phyloP scores from a whole-genome alignment of 1,139 yeast species.

The Martiniozyma asiatica region DNA sequence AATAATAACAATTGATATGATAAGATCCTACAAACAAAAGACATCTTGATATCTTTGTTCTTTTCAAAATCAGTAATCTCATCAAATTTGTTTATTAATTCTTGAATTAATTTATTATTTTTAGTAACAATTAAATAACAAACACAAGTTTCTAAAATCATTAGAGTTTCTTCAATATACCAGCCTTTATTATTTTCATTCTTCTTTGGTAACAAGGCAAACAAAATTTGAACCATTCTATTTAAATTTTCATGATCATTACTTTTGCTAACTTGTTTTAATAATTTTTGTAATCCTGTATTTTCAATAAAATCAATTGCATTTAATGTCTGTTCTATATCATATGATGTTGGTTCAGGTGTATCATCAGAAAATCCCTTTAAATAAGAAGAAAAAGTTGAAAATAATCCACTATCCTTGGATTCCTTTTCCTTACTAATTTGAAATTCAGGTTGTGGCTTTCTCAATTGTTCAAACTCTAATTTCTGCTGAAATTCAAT shows the following conservation, averaged over 20 bases:
- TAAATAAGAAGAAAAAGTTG: slow-evolving; percentile 84
- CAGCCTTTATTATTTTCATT: slow-evolving; percentile 32
- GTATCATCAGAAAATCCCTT: slow-evolving; percentile 81
- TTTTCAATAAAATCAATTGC: slow-evolving; percentile 74
- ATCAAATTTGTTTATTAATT: slow-evolving; percentile 16
- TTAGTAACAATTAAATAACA: slow-evolving; percentile 37
- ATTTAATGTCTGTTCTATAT: slow-evolving; percentile 72
- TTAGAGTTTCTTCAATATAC: slow-evolving; percentile 44
- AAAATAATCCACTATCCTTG: slow-evolving; percentile 65
- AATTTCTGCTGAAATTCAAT: slow-evolving; percentile 48
- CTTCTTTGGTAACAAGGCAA: slow-evolving; percentile 21
- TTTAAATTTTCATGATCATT: slow-evolving; percentile 19
- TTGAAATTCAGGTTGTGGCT: slow-evolving; percentile 53
- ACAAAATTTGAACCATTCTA: slow-evolving; percentile 22
- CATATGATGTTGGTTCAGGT: slow-evolving; percentile 87
- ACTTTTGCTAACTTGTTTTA: slow-evolving; percentile 30
- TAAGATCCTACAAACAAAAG: slow-evolving; percentile 15
- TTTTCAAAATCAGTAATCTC: slow-evolving; percentile 9
- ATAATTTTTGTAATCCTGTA: slow-evolving; percentile 42
- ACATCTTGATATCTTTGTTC: slow-evolving; percentile 11
- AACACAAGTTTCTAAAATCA: slow-evolving; percentile 42
- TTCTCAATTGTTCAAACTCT: slow-evolving; percentile 40
- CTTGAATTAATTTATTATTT: slow-evolving; percentile 25
- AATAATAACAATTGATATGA: slow-evolving; percentile 33
- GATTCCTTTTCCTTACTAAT: slow-evolving; percentile 49